phyloP scores from a whole-genome alignment of 805 yeast species.

The Wickerhamomyces silvicola region DNA sequence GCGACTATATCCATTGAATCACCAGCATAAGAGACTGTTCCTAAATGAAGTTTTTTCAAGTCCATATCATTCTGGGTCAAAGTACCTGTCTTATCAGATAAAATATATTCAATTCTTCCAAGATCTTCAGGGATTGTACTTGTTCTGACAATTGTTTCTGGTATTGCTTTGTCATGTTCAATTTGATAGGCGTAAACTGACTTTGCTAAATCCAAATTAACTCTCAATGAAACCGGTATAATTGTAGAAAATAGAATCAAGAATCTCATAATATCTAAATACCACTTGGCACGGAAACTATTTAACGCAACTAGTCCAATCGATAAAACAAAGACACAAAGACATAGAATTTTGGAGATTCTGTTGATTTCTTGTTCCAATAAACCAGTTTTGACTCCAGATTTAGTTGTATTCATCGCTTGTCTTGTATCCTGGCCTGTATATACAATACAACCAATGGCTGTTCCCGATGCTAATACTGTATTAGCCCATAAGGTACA shows the following conservation, averaged over 20 bases:
- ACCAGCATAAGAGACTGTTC: conserved; percentile 85
- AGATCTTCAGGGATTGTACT: conserved; percentile 97
- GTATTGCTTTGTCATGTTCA: conserved; percentile 76
- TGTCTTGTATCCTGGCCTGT: conserved; percentile 94
- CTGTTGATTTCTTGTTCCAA: conserved; percentile 87
- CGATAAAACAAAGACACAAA: conserved; percentile 75
- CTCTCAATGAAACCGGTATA: conserved; percentile 93
- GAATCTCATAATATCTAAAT: conserved; percentile 83
- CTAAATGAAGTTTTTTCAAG: conserved; percentile 85
- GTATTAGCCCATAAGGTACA: conserved; percentile 98
- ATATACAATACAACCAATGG: conserved; percentile 80
- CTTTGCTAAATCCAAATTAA: conserved; percentile 90
- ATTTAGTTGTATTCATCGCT: conserved; percentile 82
- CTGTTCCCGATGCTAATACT: conserved; percentile 89
- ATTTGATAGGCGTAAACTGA: conserved; percentile 94
- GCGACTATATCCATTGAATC: conserved; percentile 88
- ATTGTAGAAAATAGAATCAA: conserved; percentile 89
- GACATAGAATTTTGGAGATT: conserved; percentile 82
- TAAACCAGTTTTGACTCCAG: conserved; percentile 85
- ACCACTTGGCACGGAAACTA: conserved; percentile 76
- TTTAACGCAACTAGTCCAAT: conserved; percentile 71
- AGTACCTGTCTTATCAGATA: conserved; percentile 96
- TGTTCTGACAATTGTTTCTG: conserved; percentile 89
- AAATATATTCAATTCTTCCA: conserved; percentile 88
- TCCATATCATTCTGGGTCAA: conserved; percentile 98